phyloP scores from a whole-genome alignment of 768 basidiomycete species.

The Galerina marginata region DNA sequence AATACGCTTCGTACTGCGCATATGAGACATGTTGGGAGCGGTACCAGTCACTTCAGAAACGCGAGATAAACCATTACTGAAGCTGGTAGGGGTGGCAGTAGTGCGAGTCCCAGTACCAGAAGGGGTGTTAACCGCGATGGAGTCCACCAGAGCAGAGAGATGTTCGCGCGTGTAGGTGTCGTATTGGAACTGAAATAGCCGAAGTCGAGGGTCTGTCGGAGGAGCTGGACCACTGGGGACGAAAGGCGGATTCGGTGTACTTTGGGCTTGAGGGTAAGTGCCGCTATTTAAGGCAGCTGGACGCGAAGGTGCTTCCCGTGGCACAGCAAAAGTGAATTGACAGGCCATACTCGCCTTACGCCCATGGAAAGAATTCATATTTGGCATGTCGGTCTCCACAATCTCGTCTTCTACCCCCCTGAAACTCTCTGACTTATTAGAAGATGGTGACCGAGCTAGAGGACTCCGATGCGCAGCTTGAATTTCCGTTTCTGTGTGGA shows the following conservation, averaged over 20 bases:
- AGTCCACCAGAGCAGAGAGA: constrained; percentile 91
- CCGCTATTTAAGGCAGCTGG: constrained; percentile 31
- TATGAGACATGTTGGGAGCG: constrained; percentile 50
- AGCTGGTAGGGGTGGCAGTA: constrained; percentile 52
- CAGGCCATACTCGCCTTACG: constrained; percentile 55
- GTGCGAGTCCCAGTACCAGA: constrained; percentile 60
- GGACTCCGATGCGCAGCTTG: constrained; percentile 18
- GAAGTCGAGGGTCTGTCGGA: constrained; percentile 74
- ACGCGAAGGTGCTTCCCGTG: constrained; percentile 40
- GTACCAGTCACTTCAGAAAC: constrained; percentile 49
- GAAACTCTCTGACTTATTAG: constrained; percentile 2
- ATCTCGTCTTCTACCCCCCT: constrained; percentile 44
- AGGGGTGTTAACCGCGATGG: constrained; percentile 83
- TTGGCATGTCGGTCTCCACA: constrained; percentile 54
- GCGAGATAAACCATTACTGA: constrained; percentile 49
- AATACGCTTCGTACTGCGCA: constrained; percentile 81
- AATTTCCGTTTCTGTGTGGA: constrained; percentile 21
- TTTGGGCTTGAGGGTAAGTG: constrained; percentile 59
- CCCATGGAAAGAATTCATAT: constrained; percentile 50
- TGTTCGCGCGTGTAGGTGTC: constrained; percentile 97
- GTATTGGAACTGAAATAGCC: constrained; percentile 92
- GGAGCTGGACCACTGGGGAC: constrained; percentile 36
- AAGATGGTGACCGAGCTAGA: constrained; percentile 13
- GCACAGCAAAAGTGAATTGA: constrained; percentile 79
- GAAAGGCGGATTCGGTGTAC: constrained; percentile 54